A percentile compares a stretch with the other conserved stretches of the same genome.
phyloP scores from a whole-genome alignment of 805 yeast genomes.

The Candida michaelii region DNA sequence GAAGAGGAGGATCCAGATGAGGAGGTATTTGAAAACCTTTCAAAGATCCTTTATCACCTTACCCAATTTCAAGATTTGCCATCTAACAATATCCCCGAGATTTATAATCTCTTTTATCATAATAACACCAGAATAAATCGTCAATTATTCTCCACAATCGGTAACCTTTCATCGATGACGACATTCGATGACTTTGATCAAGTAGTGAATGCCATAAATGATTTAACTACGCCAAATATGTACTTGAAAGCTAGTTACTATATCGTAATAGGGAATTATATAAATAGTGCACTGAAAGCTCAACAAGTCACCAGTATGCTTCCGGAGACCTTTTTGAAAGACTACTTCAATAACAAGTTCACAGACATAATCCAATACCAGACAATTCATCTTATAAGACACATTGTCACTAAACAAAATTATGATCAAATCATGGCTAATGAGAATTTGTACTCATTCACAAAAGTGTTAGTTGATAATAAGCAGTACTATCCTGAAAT shows the following conservation, averaged over 20 bases:
- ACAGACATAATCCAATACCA: conserved; percentile 39
- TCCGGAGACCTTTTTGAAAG: conserved; percentile 16
- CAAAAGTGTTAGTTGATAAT: conserved; percentile 34
- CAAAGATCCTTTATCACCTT: conserved; percentile 17
- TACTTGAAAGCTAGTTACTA: conserved; percentile 32
- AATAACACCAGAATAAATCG: conserved; percentile 17
- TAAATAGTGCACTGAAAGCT: conserved; percentile 21
- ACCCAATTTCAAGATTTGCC: conserved; percentile 22
- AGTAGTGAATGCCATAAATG: conserved; percentile 18
- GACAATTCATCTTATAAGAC: conserved; percentile 34
- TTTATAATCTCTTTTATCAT: conserved; percentile 13
- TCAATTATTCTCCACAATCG: conserved; percentile 33
- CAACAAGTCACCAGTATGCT: conserved; percentile 10
- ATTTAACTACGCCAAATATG: conserved; percentile 9
- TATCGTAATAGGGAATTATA: conserved; percentile 37
- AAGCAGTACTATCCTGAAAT: conserved; percentile 35
- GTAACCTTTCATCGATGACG: conserved; percentile 35
- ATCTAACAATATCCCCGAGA: conserved; percentile 3
- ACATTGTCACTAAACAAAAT: conserved; percentile 21
- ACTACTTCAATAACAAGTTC: conserved; percentile 21
- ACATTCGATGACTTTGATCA: conserved; percentile 21
- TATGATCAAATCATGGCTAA: conserved; percentile 17
- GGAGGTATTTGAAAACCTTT: conserved; percentile 15
- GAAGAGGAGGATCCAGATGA: conserved; percentile 6
- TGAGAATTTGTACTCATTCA: conserved; percentile 17